Percentiles rank a stretch among this genome's conserved stretches.
Conservation (phyloP, 140 eudicot genomes). For the Stevia rebaudiana region DNA sequence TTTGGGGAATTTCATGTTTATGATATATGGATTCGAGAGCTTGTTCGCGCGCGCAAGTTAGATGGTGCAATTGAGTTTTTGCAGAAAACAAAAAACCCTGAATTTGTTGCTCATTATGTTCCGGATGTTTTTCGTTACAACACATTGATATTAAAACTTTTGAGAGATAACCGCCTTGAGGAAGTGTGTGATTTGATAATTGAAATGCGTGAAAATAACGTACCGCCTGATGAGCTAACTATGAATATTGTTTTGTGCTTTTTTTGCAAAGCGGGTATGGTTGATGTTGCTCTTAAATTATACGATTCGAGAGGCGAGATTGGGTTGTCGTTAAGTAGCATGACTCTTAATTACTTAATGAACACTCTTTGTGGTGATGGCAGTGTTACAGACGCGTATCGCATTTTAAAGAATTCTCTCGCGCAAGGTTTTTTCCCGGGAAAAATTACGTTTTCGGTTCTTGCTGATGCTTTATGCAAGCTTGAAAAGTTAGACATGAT, state of each 20-base stretch:
- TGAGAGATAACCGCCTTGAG: constrained; percentile 53
- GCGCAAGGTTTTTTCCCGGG: constrained; percentile 65
- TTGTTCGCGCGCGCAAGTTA: constrained; percentile 52
- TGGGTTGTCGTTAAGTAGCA: constrained; percentile 53
- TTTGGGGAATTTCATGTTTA: constrained; percentile 49
- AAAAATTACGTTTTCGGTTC: constrained; percentile 43
- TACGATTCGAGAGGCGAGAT: constrained; percentile 51
- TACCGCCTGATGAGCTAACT: constrained; percentile 60
- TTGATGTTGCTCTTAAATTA: constrained; percentile 60
- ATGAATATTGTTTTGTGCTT: constrained; percentile 68
- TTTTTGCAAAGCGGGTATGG: constrained; percentile 77
- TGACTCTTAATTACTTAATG: constrained; percentile 63
- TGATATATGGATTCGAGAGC: constrained; percentile 68
- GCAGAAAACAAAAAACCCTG: constrained; percentile 27
- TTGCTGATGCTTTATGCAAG: constrained; percentile 71
- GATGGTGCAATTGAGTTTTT: constrained; percentile 67
- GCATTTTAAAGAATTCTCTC: constrained; percentile 47
- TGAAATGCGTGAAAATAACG: constrained; percentile 58
- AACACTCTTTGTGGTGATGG: constrained; percentile 60
- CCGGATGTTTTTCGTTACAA: constrained; percentile 70
- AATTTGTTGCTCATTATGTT: constrained; percentile 40
- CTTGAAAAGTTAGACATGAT: constrained; percentile 67
- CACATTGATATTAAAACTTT: constrained; percentile 43
- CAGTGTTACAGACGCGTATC: constrained; percentile 59
- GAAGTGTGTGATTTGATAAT: constrained; percentile 75